Evolutionary conservation across 2,329 filamentous ascomycete species (phyloP).

Genomic region (Capronia americana): DNA sequence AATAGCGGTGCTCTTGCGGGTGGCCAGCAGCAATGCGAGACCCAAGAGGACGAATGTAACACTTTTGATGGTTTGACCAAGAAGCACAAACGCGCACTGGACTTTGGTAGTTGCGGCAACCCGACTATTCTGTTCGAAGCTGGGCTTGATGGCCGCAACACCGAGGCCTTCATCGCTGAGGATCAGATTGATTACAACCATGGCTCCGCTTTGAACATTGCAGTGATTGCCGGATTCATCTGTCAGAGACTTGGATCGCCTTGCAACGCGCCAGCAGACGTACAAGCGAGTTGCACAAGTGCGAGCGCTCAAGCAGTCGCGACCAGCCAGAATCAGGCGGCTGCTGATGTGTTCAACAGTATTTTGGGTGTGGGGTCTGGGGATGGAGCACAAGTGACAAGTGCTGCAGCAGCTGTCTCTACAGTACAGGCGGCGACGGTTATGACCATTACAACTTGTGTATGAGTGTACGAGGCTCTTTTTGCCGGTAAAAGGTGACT

Average conservation of each 20-base stretch:
- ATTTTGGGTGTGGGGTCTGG: slow-evolving; percentile 10
- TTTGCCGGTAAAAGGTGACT: background rate
- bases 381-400: background rate
- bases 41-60: slow-evolving; percentile 22
- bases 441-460: slow-evolving; percentile 24
- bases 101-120: slow-evolving; percentile 57
- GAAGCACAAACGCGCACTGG: slow-evolving; percentile 34
- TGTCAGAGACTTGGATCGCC: slow-evolving; percentile 51
- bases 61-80: slow-evolving; percentile 14
- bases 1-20: slow-evolving; percentile 20
- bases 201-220: slow-evolving; percentile 59
- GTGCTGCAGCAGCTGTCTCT: background rate
- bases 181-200: slow-evolving; percentile 58
- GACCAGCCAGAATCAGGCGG: slow-evolving; percentile 29
- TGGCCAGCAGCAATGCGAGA: slow-evolving; percentile 17
- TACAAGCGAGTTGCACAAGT: slow-evolving; percentile 18
- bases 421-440: slow-evolving; percentile 7
- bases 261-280: slow-evolving; percentile 44
- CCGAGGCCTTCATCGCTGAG: slow-evolving; percentile 52
- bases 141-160: slow-evolving; percentile 56
- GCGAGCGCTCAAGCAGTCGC: slow-evolving; percentile 25
- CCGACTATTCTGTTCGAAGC: slow-evolving; percentile 58
- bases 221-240: slow-evolving; percentile 57
- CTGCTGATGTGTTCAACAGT: slow-evolving; percentile 28
- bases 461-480: background rate